Percentiles rank a stretch among this genome's conserved stretches.
phyloP scores from a whole-genome alignment of 2,329 filamentous ascomycete genomes.

The Trichophyton schoenleinii region DNA sequence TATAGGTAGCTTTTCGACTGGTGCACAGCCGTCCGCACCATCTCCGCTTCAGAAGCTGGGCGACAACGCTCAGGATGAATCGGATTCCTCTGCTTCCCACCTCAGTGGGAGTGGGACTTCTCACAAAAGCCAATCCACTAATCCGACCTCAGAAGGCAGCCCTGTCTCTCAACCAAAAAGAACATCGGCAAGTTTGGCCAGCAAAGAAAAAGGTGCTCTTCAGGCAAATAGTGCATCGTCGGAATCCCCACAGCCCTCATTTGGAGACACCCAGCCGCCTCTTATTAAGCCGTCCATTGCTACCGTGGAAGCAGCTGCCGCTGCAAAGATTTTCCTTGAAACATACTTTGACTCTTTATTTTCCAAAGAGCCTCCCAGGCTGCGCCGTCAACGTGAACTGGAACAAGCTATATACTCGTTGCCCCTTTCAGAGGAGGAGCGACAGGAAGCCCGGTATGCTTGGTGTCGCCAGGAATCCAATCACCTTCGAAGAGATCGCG shows the following conservation, averaged over 20 bases:
- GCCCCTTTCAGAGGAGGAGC: conserved; percentile 44
- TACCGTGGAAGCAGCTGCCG: conserved; percentile 66
- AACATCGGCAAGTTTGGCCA: conserved; percentile 1
- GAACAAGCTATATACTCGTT: conserved; percentile 51
- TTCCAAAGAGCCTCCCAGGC: conserved; percentile 44
- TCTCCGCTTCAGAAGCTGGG: conserved; percentile 15
- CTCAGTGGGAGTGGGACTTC: conserved; percentile 22
- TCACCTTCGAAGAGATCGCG: conserved; percentile 60
- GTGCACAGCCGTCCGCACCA: conserved; percentile 12
- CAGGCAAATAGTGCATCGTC: not conserved
- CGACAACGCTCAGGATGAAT: conserved; percentile 23
- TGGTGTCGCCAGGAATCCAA: conserved; percentile 59
- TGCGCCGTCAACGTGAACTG: conserved; percentile 48
- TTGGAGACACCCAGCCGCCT: conserved; percentile 9
- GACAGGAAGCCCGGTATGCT: conserved; percentile 40
- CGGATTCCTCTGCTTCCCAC: conserved; percentile 22
- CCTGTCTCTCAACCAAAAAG: conserved; percentile 16
- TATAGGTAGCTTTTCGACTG: conserved; percentile 18
- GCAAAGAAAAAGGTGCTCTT: not conserved
- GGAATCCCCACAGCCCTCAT: not conserved
- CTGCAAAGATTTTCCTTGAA: conserved; percentile 77
- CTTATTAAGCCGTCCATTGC: conserved; percentile 23
- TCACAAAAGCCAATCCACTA: conserved; percentile 22
- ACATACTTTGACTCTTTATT: conserved; percentile 66
- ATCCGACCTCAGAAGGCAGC: conserved; percentile 24